Conservation (phyloP, 441 rosid species). For the Gossypium aridum region DNA sequence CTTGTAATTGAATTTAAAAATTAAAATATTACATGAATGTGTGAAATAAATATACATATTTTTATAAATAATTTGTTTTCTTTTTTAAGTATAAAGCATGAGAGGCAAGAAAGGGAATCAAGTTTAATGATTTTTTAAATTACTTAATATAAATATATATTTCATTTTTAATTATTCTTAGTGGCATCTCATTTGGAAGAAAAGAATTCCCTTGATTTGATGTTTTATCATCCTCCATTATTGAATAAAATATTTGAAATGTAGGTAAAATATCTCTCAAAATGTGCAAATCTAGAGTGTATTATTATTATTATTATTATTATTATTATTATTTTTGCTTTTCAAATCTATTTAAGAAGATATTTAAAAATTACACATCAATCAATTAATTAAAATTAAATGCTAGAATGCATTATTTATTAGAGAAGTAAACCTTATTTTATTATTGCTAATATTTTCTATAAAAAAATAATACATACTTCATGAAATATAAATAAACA, state of each 20-base stretch:
- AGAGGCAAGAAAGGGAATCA: neutral
- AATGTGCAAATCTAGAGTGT: neutral
- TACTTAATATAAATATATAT: neutral
- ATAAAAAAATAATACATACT: too few relatives aligned
- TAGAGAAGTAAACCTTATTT: too few relatives aligned
- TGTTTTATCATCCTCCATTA: slow-evolving; percentile 8
- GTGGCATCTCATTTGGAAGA: neutral
- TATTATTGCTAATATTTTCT: too few relatives aligned
- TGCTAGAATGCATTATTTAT: neutral
- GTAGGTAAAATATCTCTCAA: neutral
- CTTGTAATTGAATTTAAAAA: too few relatives aligned
- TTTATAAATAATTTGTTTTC: too few relatives aligned
- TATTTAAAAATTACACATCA: too few relatives aligned
- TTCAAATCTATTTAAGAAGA: too few relatives aligned
- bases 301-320: too few relatives aligned
- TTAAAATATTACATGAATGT: neutral
- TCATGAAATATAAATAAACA: too few relatives aligned
- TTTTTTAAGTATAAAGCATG: neutral
- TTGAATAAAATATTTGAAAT: neutral
- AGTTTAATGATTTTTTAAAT: neutral
- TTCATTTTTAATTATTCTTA: neutral
- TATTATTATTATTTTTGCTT: too few relatives aligned
- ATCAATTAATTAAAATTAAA: neutral
- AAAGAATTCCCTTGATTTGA: slow-evolving; percentile 5
- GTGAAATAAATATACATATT: neutral